phyloP scores from a whole-genome alignment of 805 yeast species.

The Scheffersomyces lignosus region DNA sequence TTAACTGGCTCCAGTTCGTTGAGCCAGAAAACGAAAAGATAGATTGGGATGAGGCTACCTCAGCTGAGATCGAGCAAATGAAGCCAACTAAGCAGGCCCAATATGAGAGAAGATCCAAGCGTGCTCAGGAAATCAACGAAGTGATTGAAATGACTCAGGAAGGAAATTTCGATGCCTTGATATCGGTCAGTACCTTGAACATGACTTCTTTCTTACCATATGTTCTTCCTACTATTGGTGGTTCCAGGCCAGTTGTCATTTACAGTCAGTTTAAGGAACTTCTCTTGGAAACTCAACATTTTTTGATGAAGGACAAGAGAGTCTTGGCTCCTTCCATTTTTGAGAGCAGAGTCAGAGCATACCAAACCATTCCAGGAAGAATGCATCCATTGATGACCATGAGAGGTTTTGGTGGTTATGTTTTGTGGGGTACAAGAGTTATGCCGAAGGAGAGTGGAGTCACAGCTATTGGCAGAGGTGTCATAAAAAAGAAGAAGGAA shows the following conservation, averaged over 20 bases:
- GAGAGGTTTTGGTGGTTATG: conserved; percentile 89
- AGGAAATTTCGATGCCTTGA: conserved; percentile 70
- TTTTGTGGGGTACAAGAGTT: conserved; percentile 77
- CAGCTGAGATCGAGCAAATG: conserved; percentile 54
- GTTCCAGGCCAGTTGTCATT: conserved; percentile 83
- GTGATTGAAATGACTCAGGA: conserved; percentile 50
- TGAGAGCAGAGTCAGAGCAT: conserved; percentile 81
- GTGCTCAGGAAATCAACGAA: conserved; percentile 51
- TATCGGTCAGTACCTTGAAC: conserved; percentile 72
- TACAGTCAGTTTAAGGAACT: conserved; percentile 82
- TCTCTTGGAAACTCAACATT: conserved; percentile 70
- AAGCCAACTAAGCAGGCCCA: conserved; percentile 62
- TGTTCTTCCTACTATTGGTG: conserved; percentile 66
- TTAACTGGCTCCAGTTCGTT: conserved; percentile 76
- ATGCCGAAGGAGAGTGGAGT: conserved; percentile 60
- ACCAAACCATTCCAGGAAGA: conserved; percentile 92
- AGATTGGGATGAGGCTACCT: conserved; percentile 45
- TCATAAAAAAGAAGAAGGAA: conserved; percentile 37
- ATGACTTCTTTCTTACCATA: conserved; percentile 63
- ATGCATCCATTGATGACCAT: conserved; percentile 94
- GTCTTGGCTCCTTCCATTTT: conserved; percentile 79
- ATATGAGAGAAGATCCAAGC: conserved; percentile 62
- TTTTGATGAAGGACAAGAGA: conserved; percentile 63
- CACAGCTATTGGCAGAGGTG: conserved; percentile 69
- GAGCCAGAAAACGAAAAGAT: conserved; percentile 69